Evolutionary conservation across 2,329 filamentous ascomycete genomes (phyloP).

Genomic region (Ascochyta rabiei): DNA sequence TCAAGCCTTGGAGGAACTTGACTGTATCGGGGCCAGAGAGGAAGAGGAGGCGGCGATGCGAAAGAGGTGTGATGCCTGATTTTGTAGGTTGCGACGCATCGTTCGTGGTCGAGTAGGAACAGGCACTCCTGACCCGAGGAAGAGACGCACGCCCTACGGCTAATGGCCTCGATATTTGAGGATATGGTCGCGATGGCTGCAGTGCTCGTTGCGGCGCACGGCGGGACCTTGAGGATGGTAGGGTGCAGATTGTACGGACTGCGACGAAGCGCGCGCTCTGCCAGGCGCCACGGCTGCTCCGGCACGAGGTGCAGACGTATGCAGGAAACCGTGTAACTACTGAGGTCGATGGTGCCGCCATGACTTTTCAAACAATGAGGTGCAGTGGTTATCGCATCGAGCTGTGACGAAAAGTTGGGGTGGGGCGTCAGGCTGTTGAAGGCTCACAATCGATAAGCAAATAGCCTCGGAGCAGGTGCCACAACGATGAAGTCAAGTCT

Average conservation of each 20-base stretch:
- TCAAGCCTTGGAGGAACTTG: conserved; percentile 85
- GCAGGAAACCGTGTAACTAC: conserved; percentile 2
- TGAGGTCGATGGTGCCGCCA: not conserved
- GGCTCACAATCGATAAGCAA: conserved; percentile 14
- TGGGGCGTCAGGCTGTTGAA: conserved; percentile 24
- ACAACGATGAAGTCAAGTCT: not conserved
- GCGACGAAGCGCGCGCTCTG: conserved; percentile 7
- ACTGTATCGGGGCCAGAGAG: conserved; percentile 79
- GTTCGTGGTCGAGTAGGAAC: conserved; percentile 13
- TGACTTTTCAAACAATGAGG: not conserved
- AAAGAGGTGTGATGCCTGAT: conserved; percentile 62
- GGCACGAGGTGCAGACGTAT: conserved; percentile 33
- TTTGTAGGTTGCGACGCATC: conserved; percentile 40
- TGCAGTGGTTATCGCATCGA: not conserved
- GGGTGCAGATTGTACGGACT: conserved; percentile 16
- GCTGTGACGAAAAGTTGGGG: conserved; percentile 20
- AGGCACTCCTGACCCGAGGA: not conserved
- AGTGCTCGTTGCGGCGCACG: not conserved
- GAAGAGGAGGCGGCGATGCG: conserved; percentile 79
- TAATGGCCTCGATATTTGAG: not conserved
- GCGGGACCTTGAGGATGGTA: conserved; percentile 10
- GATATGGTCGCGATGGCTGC: not conserved
- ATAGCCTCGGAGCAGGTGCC: conserved; percentile 1
- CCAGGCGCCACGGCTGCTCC: conserved; percentile 7
- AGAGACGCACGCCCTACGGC: not conserved